Conservation (phyloP, 2,329 filamentous ascomycete species). For the Shiraia sp. region DNA sequence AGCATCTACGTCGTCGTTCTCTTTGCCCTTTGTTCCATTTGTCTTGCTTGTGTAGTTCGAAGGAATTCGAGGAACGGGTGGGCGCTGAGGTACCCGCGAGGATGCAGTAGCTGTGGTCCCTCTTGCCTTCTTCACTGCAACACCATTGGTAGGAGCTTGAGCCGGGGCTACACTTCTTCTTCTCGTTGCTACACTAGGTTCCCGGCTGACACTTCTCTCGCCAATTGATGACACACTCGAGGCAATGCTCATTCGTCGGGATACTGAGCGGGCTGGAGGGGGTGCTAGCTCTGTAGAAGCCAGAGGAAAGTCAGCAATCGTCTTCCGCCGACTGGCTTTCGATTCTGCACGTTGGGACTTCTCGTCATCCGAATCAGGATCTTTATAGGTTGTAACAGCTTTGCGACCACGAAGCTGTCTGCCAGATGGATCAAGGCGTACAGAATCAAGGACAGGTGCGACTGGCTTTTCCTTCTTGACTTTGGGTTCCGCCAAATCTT, state of each 20-base stretch:
- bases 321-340: conserved; percentile 40
- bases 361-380: conserved; percentile 52
- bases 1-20: conserved; percentile 50
- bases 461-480: conserved; percentile 58
- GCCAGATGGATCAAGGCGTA: conserved; percentile 51
- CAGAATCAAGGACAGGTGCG: conserved; percentile 34
- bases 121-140: conserved; percentile 65
- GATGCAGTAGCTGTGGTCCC: conserved; percentile 46
- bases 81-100: conserved; percentile 36
- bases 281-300: conserved; percentile 26
- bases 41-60: conserved; percentile 38
- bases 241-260: conserved; percentile 50
- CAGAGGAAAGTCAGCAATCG: conserved; percentile 44
- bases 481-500: conserved; percentile 70
- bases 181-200: conserved; percentile 47
- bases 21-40: conserved; percentile 20
- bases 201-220: conserved; percentile 39
- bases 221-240: conserved; percentile 49
- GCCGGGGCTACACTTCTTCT: conserved; percentile 29
- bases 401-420: conserved; percentile 75
- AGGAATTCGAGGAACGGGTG: conserved; percentile 49
- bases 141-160: conserved; percentile 33
- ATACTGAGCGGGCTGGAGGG: conserved; percentile 23
- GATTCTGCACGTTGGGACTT: conserved; percentile 31
- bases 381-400: conserved; percentile 53